Evolutionary conservation across 768 basidiomycete genomes (phyloP), one percentile per base, ranked within the genome.

Genomic region (Macrolepiota albuminosa): DNA sequence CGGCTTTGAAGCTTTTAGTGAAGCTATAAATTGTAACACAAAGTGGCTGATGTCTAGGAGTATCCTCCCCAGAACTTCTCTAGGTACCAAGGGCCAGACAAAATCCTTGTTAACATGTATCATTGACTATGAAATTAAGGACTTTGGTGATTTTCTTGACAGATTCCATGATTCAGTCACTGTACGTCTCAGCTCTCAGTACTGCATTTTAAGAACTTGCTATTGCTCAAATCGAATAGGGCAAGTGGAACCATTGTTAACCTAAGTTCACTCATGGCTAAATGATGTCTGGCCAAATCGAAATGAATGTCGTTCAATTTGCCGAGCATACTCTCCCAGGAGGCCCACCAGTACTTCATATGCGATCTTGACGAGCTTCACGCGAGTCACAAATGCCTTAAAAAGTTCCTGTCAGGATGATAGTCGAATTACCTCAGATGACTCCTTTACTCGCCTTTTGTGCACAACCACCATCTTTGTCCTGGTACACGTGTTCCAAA

Each of bases 241-340:
- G 29, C 29, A 29, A 29, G 29, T 29, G 33, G 6, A 16, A 52
- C 13, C 21, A 7, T 37, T 52, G 34, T 26, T 11, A 13, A 52
- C 1, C 21, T 26, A 6, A 24, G 14, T 24, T 36, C 11, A 37
- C 18, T 9, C 13, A 26, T 29, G 37, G 7, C 16, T 54, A 6
- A 9, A 52, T 11, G 14, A 24, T 24, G 24, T 34, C 47, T 63
- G 58, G 11, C 46, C 56, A 40, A 63, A 63, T 33, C 62, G 46
- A 46, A 63, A 63, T 16, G 62, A 54, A 49, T 60, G 59, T 8
- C 55, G 39, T 10, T 63, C 62, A 10, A 63, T 46, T 14, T 57
- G 48, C n/a, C 33, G 37, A 2, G 56, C 11, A 46, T 63, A 63
- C 40, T 60, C 62, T 36, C 46, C 60, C 11, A 63, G 10, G 3